A percentile compares a stretch with the other conserved stretches of the same genome.
Conservation (phyloP, 1,139 yeast genomes). For the Yamadazyma sp. region DNA sequence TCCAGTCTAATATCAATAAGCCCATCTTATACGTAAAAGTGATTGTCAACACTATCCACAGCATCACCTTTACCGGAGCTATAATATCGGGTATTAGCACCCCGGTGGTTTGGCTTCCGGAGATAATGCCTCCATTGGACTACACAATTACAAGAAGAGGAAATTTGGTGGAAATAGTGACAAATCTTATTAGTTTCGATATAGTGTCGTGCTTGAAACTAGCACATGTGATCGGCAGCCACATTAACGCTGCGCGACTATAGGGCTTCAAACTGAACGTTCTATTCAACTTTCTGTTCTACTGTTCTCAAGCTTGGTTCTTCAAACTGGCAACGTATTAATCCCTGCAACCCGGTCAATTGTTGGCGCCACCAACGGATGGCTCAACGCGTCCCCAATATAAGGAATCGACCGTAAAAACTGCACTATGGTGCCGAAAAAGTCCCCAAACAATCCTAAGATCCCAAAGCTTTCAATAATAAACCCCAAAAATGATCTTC, state of each 20-base stretch:
- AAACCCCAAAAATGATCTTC: conserved; percentile 83
- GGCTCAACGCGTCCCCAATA: conserved; percentile 81
- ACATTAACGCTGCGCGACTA: background rate
- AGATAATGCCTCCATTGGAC: background rate
- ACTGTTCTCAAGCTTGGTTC: background rate
- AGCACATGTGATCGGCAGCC: conserved; percentile 1
- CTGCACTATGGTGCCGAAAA: conserved; percentile 86
- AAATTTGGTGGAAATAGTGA: conserved; percentile 1
- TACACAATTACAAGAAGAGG: background rate
- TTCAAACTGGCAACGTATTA: conserved; percentile 42
- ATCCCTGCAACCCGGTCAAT: conserved; percentile 49
- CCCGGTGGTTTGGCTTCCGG: conserved; percentile 5
- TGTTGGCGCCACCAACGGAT: conserved; percentile 81
- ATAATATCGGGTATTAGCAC: background rate
- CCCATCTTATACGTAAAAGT: conserved; percentile 1
- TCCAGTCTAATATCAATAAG: background rate
- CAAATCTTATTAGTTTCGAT: conserved; percentile 5
- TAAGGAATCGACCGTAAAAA: conserved; percentile 85
- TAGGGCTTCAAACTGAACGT: background rate
- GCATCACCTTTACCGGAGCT: conserved; percentile 1
- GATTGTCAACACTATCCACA: background rate
- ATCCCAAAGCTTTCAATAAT: conserved; percentile 84
- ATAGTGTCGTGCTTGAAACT: conserved; percentile 3
- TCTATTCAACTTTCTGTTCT: no score
- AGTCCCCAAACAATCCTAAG: conserved; percentile 85